Conservation (phyloP, 768 basidiomycete species). For the Rhodocollybia butyracea region DNA sequence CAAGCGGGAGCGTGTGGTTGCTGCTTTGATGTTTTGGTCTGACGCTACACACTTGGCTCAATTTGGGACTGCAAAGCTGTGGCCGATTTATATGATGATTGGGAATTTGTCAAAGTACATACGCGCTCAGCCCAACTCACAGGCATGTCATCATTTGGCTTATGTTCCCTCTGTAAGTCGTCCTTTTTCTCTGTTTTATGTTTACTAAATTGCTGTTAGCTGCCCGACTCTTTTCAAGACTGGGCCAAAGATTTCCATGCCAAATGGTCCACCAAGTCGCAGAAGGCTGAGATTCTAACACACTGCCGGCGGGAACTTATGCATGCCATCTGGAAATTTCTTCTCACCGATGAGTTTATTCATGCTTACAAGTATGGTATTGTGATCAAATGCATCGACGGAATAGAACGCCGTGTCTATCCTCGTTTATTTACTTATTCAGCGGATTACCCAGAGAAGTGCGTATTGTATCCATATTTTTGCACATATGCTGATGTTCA, state of each 20-base stretch:
- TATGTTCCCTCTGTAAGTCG: conserved; percentile 34
- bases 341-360: conserved; percentile 23
- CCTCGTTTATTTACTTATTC: conserved; percentile 31
- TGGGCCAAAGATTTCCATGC: conserved; percentile 10
- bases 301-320: conserved; percentile 30
- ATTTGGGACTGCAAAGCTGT: conserved; percentile 15
- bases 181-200: neutral
- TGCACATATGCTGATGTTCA: conserved; percentile 1
- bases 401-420: conserved; percentile 22
- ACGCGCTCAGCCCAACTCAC: conserved; percentile 22
- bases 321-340: conserved; percentile 24
- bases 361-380: conserved; percentile 27
- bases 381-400: conserved; percentile 26
- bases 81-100: conserved; percentile 31
- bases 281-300: conserved; percentile 18
- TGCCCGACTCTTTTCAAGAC: conserved; percentile 26
- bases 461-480: conserved; percentile 6
- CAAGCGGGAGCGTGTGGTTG: conserved; percentile 22
- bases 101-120: conserved; percentile 37
- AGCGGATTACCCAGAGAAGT: conserved; percentile 39
- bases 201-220: no score
- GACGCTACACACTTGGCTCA: conserved; percentile 31
- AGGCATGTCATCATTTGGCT: conserved; percentile 17
- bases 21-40: conserved; percentile 28
- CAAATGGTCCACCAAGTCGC: neutral